Percentiles rank a stretch among this genome's conserved stretches.
phyloP scores from a whole-genome alignment of 176 grass and related monocot genomes.

The Carex cristatella region DNA sequence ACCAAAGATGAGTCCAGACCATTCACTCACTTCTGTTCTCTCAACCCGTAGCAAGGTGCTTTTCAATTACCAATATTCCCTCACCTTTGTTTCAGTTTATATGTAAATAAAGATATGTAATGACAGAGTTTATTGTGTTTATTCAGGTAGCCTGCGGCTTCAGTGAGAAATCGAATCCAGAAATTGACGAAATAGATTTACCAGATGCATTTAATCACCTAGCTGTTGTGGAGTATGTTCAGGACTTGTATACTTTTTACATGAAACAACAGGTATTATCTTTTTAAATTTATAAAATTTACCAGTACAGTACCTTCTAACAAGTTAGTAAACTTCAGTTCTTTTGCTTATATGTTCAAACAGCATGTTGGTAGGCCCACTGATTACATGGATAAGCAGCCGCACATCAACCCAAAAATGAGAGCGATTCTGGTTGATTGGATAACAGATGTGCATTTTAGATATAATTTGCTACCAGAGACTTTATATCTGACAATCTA shows the following conservation, averaged over 20 bases:
- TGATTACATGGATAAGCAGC: slow-evolving; percentile 72
- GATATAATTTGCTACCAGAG: slow-evolving; percentile 78
- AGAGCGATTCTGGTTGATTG: slow-evolving; percentile 76
- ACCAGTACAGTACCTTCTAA: not conserved
- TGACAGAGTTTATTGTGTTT: slow-evolving; percentile 17
- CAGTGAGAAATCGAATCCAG: slow-evolving; percentile 29
- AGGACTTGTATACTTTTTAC: slow-evolving; percentile 81
- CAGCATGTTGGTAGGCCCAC: slow-evolving; percentile 42
- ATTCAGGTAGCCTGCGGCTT: slow-evolving; percentile 49
- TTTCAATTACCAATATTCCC: not conserved
- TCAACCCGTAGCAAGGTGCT: slow-evolving; percentile 74
- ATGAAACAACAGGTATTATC: slow-evolving; percentile 53
- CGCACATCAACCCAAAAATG: slow-evolving; percentile 72
- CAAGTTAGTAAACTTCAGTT: not conserved
- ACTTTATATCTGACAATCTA: slow-evolving; percentile 69
- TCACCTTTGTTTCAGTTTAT: not conserved
- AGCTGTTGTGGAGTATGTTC: slow-evolving; percentile 78
- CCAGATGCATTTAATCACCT: slow-evolving; percentile 48
- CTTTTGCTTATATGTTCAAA: slow-evolving; percentile 2
- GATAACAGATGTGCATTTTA: slow-evolving; percentile 86
- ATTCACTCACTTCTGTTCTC: slow-evolving; percentile 63
- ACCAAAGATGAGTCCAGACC: slow-evolving; percentile 51
- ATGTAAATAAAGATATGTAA: not conserved
- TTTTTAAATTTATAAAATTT: not conserved
- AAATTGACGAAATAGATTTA: slow-evolving; percentile 69